Evolutionary conservation across 2,329 filamentous ascomycete genomes (phyloP), one percentile per base, ranked within the genome.

Genomic region (Phaeosphaeria sp.): DNA sequence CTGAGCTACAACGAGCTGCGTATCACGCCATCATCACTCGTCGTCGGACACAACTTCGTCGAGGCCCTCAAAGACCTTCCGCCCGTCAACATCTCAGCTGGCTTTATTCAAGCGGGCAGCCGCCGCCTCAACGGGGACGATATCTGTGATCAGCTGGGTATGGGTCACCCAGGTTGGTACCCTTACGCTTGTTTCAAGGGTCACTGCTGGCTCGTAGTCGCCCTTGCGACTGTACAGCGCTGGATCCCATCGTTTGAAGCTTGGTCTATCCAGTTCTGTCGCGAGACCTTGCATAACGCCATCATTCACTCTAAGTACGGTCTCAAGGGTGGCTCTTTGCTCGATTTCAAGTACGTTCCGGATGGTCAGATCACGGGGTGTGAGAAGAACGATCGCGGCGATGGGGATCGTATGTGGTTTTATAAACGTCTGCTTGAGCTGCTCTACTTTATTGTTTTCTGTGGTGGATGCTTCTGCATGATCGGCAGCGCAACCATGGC

Each of bases 131-230:
- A 48, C 44, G 51, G 51, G 21, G 51, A 53, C 24, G 51, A 47
- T 17, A 21, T 53, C 13, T 53, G 51, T 25, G 51, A 53, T 22
- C 25, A 53, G 24, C 24, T 53, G 18, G 51, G 51, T 30, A 39
- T 53, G 43, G 25, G 30, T 11, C 47, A 25, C 17, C 51, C 51
- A 25, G 51, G 51, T 18, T 40, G 24, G 44, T 53, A 53, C 20
- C 13, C 25, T 21, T 40, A 53, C 24, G 51, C 51, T 17, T 36
- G 24, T 48, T 39, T 53, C 43, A 53, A 40, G 30, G 51, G 51
- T 44, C 51, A 53, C 17, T 53, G 51, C 51, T 53, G 51, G 51
- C 51, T 53, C 27, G n/a, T 53, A 11, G 43, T 27, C n/a, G 17
- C 25, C 25, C 24, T 48, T 18, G 20, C 51, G 17, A 39, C 11